phyloP scores from a whole-genome alignment of 2,329 filamentous ascomycete species.

The Colletotrichum echinochloae region DNA sequence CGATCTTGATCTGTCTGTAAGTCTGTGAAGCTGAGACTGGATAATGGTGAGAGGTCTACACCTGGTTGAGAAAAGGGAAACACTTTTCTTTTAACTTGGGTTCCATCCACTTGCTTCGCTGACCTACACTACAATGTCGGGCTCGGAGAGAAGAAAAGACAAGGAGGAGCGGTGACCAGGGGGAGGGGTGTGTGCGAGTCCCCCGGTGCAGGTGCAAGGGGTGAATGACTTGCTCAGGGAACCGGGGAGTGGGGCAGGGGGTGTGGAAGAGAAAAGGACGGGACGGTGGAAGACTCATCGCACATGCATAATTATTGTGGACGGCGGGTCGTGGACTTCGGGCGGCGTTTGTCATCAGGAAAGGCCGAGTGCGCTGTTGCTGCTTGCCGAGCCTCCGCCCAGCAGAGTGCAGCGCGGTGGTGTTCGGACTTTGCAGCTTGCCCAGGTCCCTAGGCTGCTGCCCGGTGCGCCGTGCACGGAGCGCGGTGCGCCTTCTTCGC shows the following conservation, averaged over 20 bases:
- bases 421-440: conserved; percentile 40
- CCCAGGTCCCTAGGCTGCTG: conserved; percentile 30
- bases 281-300: conserved; percentile 32
- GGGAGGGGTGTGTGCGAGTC: conserved; percentile 21
- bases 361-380: conserved; percentile 21
- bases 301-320: conserved; percentile 4
- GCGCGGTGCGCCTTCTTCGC: neutral
- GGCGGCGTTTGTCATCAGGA: conserved; percentile 40
- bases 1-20: conserved; percentile 26
- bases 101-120: conserved; percentile 25
- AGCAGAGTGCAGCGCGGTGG: neutral
- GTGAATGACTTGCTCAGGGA: conserved; percentile 22
- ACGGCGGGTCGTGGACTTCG: conserved; percentile 30
- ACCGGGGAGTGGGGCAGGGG: neutral
- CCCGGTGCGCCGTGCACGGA: neutral
- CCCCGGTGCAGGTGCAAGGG: conserved; percentile 31
- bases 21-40: conserved; percentile 27
- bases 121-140: conserved; percentile 31
- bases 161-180: conserved; percentile 38
- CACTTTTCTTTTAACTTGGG: conserved; percentile 38
- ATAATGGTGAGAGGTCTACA: conserved; percentile 21
- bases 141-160: conserved; percentile 40
- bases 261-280: conserved; percentile 6
- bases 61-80: conserved; percentile 31
- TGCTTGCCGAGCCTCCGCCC: conserved; percentile 37